These are phyloP conservation scores for Melanopsichium pennsylvanicum DNA, from an alignment of 1,284 basidiomycete genomes.

Conservation along the genomic window DNA sequence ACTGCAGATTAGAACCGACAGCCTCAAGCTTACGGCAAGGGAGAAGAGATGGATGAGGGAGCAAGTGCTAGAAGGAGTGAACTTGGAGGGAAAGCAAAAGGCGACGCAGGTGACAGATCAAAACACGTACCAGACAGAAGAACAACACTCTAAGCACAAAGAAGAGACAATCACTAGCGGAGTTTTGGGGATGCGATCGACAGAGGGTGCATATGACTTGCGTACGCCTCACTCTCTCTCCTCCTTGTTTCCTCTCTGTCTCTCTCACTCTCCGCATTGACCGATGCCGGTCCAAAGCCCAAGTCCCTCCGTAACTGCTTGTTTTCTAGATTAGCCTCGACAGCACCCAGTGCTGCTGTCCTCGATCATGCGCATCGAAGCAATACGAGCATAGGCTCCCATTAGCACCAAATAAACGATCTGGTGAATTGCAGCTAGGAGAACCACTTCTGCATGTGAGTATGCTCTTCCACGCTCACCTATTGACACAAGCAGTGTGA, in stretches of 20 bases:
- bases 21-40: background rate
- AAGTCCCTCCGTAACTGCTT: background rate
- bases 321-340: too few species aligned
- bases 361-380: background rate
- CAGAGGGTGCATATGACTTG: constrained; percentile 19
- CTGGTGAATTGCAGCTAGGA: too few species aligned
- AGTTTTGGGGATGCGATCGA: constrained; percentile 27
- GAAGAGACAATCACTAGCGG: constrained; percentile 10
- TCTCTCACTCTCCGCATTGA: too few species aligned
- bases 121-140: constrained; percentile 15
- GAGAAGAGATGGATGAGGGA: background rate
- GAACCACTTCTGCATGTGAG: too few species aligned
- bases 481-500: too few species aligned
- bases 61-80: background rate
- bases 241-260: background rate
- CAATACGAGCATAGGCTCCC: too few species aligned
- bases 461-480: too few species aligned
- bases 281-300: too few species aligned
- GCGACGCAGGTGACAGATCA: constrained; percentile 20
- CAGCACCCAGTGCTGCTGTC: too few species aligned
- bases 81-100: background rate
- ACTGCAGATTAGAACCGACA: constrained; percentile 10
- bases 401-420: too few species aligned
- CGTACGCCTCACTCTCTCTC: background rate
- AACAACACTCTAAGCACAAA: too few species aligned